phyloP scores from a whole-genome alignment of 257 asterid genomes.

The Nicotiana tabacum region DNA sequence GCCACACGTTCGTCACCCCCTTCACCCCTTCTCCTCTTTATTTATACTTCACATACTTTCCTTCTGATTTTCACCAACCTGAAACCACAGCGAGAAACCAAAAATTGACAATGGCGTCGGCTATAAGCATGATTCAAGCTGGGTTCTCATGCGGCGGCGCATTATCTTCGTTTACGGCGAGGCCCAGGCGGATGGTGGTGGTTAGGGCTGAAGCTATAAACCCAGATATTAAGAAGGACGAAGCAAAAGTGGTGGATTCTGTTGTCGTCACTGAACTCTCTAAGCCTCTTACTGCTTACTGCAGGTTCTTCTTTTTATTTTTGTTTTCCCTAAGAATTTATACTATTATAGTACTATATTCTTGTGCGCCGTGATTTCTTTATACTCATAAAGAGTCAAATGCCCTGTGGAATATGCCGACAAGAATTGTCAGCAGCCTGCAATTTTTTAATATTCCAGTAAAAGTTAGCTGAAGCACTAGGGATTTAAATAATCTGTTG shows the following conservation, averaged over 20 bases:
- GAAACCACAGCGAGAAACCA: neutral
- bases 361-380: too few relatives aligned
- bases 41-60: neutral
- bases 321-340: neutral
- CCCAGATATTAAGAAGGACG: conserved; percentile 75
- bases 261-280: conserved; percentile 67
- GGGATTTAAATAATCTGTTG: too few relatives aligned
- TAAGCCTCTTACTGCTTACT: conserved; percentile 82
- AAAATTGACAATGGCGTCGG: conserved; percentile 44
- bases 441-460: too few relatives aligned
- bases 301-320: conserved; percentile 47
- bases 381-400: too few relatives aligned
- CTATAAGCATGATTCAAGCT: conserved; percentile 26
- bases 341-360: too few relatives aligned
- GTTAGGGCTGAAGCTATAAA: conserved; percentile 75
- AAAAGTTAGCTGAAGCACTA: too few relatives aligned
- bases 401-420: too few relatives aligned
- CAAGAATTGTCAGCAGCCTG: too few relatives aligned
- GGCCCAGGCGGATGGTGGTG: conserved; percentile 55
- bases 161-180: conserved; percentile 10
- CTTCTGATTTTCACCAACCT: conserved; percentile 1
- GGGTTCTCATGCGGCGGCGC: conserved; percentile 26
- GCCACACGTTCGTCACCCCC: conserved; percentile 43
- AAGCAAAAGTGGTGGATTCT: conserved; percentile 84
- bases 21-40: neutral